Base-by-base conservation (phyloP, 768 basidiomycete species). In the Clavaria fumosa region DNA sequence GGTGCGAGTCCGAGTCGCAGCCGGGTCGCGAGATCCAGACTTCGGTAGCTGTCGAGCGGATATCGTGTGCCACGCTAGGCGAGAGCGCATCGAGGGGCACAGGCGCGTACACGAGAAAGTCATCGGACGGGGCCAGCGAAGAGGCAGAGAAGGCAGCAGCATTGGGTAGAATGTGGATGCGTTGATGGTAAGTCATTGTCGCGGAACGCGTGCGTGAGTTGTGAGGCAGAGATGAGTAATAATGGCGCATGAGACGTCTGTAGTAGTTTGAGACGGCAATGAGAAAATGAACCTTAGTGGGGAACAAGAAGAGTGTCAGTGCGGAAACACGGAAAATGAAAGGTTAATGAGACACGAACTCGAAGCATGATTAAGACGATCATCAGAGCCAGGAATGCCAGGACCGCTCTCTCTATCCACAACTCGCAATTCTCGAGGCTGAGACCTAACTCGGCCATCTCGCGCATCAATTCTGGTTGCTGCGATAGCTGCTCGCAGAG, bases 381-480 rank as follows among this genome's bases (percentile, higher is more conserved):
- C 57, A 78, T 66, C 31, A 73, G 52, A 1, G 64, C 71, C 34
- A 82, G 58, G 23, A 71, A 62, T 0, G 61, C 74, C 41, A 78
- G 52, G 22, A 75, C 64, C 5, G 70, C 77, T 27, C 72, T 65
- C 51, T 78, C 79, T 33, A 83, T 66, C 77, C 78, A 82, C 40
- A 68, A 65, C 50, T 86, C 83, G 51, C 84, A 86, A 45, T 83
- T 82, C 56, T 85, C 82, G 30, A 80, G 55, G 47, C 67, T 79
- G 47, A 85, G 61, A 0, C 81, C 82, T 49, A 78, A 66, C 50
- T 80, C 77, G 35, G 69, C 63, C 57, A 82, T 55, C 45, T 72
- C 72, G 6, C 72, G 71, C 56, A 84, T 66, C 28, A 85, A 59
- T 50, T 84, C 81, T 12, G 81, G 76, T 38, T 83, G 77, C 34